phyloP scores from a whole-genome alignment of 1,284 basidiomycete species.

The Microbotryum scabiosae region DNA sequence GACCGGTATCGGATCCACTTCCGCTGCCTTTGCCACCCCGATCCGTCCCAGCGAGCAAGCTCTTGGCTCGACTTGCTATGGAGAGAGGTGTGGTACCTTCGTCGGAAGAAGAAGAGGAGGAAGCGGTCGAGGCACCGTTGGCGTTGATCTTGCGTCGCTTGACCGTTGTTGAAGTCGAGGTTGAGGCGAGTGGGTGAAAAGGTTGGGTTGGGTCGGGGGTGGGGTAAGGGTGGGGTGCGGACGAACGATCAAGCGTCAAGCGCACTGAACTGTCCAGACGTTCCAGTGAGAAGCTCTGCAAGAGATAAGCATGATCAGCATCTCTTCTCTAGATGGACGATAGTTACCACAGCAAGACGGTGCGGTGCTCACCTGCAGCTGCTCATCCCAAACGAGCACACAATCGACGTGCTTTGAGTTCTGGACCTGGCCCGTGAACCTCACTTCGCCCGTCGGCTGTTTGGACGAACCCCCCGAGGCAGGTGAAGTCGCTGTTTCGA shows the following conservation, averaged over 20 bases:
- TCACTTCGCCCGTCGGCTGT: not conserved
- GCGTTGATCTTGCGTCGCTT: too few relatives aligned
- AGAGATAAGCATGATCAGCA: not conserved
- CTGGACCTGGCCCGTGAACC: conserved; percentile 4
- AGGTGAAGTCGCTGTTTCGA: not conserved
- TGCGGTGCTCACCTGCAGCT: conserved; percentile 1
- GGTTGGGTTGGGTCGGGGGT: too few relatives aligned
- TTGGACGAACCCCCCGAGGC: not conserved
- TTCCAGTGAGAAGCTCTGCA: conserved; percentile 8
- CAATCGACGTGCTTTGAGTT: conserved; percentile 6
- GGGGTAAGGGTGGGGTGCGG: not conserved
- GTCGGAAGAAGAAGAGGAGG: too few relatives aligned
- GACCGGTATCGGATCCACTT: too few relatives aligned
- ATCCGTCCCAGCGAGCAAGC: too few relatives aligned
- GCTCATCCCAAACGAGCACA: conserved; percentile 13
- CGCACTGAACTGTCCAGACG: not conserved
- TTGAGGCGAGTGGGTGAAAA: too few relatives aligned
- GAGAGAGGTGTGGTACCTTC: too few relatives aligned
- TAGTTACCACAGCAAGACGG: not conserved
- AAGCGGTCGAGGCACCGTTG: too few relatives aligned
- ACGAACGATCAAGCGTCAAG: conserved; percentile 3
- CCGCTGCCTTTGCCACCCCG: too few relatives aligned
- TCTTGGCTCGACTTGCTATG: too few relatives aligned
- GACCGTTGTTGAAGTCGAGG: too few relatives aligned
- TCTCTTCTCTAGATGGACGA: not conserved